Conservation (phyloP, 140 eudicot species). For the Stevia rebaudiana region DNA sequence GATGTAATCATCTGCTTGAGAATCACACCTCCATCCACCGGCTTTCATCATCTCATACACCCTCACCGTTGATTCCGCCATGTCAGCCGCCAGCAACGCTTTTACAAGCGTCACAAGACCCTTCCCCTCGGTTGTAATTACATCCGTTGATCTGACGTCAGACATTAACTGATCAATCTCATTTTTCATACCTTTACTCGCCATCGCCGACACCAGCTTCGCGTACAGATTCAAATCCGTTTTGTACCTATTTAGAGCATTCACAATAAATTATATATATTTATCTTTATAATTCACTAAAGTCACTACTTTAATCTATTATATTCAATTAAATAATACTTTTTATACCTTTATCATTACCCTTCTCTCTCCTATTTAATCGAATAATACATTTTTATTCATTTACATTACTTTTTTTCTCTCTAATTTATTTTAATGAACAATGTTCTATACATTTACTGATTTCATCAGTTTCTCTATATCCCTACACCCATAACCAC, state of each 20-base stretch:
- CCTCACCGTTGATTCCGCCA: slow-evolving; percentile 53
- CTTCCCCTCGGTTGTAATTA: slow-evolving; percentile 35
- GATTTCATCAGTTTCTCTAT: no score
- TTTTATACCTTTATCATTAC: no score
- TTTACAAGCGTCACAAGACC: slow-evolving; percentile 53
- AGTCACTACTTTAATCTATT: no score
- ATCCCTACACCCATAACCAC: no score
- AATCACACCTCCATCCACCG: slow-evolving; percentile 46
- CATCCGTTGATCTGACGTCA: slow-evolving; percentile 33
- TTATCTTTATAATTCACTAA: no score
- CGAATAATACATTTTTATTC: no score
- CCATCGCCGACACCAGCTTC: slow-evolving; percentile 43
- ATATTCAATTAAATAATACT: no score
- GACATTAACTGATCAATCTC: slow-evolving; percentile 53
- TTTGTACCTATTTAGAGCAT: slow-evolving; percentile 32
- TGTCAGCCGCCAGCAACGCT: slow-evolving; percentile 58
- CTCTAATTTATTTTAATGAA: no score
- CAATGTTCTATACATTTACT: no score
- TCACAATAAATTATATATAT: no score
- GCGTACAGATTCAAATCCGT: slow-evolving; percentile 50
- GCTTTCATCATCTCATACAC: slow-evolving; percentile 67
- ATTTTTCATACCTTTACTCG: slow-evolving; percentile 36
- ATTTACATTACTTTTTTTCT: no score
- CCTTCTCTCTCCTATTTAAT: no score
- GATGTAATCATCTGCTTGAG: slow-evolving; percentile 57